A percentile compares a stretch with the other conserved stretches of the same genome.
phyloP scores from a whole-genome alignment of 2,329 filamentous ascomycete species.

The Thelonectria discophora region DNA sequence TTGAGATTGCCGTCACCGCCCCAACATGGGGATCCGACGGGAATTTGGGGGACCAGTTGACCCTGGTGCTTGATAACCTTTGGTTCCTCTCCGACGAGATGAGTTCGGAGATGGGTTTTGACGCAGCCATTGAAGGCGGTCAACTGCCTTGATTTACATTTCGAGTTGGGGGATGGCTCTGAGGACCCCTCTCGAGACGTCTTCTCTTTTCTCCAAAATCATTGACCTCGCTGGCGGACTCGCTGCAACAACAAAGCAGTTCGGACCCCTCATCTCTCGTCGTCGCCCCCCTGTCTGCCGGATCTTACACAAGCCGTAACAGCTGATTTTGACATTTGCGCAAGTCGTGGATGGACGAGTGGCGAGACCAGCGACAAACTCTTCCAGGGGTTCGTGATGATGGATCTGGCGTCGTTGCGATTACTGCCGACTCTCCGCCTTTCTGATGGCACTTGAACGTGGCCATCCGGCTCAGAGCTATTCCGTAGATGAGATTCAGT shows the following conservation, averaged over 20 bases:
- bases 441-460: constrained; percentile 3
- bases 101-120: background rate
- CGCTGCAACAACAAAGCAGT: background rate
- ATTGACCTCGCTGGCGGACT: constrained; percentile 5
- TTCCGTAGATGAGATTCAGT: constrained; percentile 25
- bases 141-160: background rate
- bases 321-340: constrained; percentile 38
- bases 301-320: constrained; percentile 32
- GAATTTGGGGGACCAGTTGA: constrained; percentile 37
- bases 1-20: constrained; percentile 25
- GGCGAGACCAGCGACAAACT: constrained; percentile 19
- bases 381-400: constrained; percentile 11
- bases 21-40: constrained; percentile 33
- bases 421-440: constrained; percentile 18
- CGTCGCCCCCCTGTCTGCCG: constrained; percentile 27
- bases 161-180: background rate
- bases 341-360: constrained; percentile 34
- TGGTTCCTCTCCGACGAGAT: constrained; percentile 19
- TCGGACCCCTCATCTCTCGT: constrained; percentile 1
- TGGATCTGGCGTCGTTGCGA: constrained; percentile 20
- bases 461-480: constrained; percentile 29
- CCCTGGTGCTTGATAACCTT: constrained; percentile 20
- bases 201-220: background rate
- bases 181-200: background rate
- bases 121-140: constrained; percentile 24